Conservation (phyloP, 306 rosid species). For the Gleditsia sinensis region DNA sequence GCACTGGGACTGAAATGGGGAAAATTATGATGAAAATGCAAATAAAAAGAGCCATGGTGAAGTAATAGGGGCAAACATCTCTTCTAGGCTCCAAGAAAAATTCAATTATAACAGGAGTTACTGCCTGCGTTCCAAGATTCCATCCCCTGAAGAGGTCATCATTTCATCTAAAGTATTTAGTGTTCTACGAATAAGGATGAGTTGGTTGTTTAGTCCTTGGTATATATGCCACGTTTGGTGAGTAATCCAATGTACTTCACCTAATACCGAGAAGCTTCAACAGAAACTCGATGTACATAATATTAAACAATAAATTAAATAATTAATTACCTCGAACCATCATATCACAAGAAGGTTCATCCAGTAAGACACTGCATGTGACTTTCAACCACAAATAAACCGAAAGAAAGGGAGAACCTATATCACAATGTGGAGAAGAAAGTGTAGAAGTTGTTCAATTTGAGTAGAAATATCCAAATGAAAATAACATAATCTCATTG, state of each 20-base stretch:
- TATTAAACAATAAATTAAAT: background rate
- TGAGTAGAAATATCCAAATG: slow-evolving; percentile 4
- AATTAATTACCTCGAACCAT: slow-evolving; percentile 19
- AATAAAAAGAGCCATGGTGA: slow-evolving; percentile 1
- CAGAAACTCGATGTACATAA: background rate
- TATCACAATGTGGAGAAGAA: background rate
- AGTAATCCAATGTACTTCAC: slow-evolving; percentile 10
- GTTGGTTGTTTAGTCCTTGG: background rate
- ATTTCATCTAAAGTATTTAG: background rate
- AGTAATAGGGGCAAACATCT: background rate
- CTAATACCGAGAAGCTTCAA: slow-evolving; percentile 2
- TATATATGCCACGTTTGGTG: background rate
- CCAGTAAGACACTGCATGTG: background rate
- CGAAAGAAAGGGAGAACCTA: background rate
- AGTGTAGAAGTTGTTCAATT: background rate
- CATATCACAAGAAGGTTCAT: background rate
- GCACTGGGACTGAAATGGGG: background rate
- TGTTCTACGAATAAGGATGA: background rate
- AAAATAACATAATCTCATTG: slow-evolving; percentile 15
- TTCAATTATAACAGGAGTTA: no score
- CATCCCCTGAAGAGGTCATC: background rate
- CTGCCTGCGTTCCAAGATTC: background rate
- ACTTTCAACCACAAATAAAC: background rate
- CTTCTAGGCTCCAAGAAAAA: background rate
- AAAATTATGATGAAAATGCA: slow-evolving; percentile 13